phyloP scores from a whole-genome alignment of 2,329 filamentous ascomycete genomes.

The Nemania sp. region DNA sequence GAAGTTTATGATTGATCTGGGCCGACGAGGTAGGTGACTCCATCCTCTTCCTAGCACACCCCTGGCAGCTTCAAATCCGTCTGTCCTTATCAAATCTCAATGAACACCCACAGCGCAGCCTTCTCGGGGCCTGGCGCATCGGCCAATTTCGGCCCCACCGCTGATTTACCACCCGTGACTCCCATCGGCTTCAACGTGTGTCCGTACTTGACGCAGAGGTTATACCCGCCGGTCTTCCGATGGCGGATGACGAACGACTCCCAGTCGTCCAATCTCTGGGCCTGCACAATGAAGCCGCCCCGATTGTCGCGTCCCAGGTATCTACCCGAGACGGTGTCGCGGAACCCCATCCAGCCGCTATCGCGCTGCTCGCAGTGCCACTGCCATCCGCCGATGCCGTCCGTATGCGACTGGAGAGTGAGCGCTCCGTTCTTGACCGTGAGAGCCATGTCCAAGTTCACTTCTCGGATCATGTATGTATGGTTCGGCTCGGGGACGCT shows the following conservation, averaged over 20 bases:
- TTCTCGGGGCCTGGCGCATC: background rate
- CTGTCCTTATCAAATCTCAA: slow-evolving; percentile 6
- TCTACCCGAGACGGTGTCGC: slow-evolving; percentile 16
- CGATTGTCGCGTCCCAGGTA: slow-evolving; percentile 18
- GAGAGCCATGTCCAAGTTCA: background rate
- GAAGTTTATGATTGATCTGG: no score
- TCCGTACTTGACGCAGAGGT: slow-evolving; percentile 6
- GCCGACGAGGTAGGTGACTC: no score
- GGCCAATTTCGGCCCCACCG: background rate
- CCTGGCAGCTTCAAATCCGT: no score
- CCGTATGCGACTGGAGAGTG: background rate
- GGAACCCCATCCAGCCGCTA: slow-evolving; percentile 23
- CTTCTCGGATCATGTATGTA: slow-evolving; percentile 25
- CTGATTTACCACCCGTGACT: background rate
- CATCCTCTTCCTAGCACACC: no score
- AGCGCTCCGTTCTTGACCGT: slow-evolving; percentile 4
- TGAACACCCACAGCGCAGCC: slow-evolving; percentile 26
- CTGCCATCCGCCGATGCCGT: slow-evolving; percentile 23
- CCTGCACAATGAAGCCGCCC: background rate
- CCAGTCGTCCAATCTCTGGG: background rate
- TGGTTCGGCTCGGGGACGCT: slow-evolving; percentile 17
- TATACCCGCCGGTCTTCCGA: slow-evolving; percentile 17
- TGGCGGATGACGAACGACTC: slow-evolving; percentile 24
- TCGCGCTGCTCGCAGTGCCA: slow-evolving; percentile 21
- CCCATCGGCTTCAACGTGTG: slow-evolving; percentile 8